Base-by-base conservation (phyloP, 2,329 filamentous ascomycete species). In the Fusarium nelsonii region DNA sequence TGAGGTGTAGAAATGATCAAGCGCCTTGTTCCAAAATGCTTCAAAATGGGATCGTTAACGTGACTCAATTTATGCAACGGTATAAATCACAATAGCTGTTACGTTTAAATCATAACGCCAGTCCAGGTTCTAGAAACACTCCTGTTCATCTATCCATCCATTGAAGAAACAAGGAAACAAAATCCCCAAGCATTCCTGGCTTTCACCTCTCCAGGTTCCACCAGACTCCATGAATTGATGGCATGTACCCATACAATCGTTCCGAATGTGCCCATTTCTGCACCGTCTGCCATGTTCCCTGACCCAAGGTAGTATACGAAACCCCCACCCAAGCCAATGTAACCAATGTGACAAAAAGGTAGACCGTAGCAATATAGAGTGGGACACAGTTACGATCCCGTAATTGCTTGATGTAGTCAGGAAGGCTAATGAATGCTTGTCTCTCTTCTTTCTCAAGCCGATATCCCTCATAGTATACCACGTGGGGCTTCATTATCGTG, bases 381-480 rank as follows among this genome's bases (percentile, higher is more conserved):
- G 73, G 72, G 6, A 43, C 41, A 6, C 52, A 53, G n/a, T 58
- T 65, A 8, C 40, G 49, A 36, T 65, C 55, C 18, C 63, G 63
- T 15, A 75, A 51, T 14, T 44, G 57, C 34, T 53, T 48, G 32
- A 75, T 66, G 41, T 77, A 68, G 11, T 70, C 58, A 3, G 63
- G n/a, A 9, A 77, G 51, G 18, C 62, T 68, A 4, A 69, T 43
- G 20, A 72, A 69, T 9, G 33, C 44, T 16, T 54, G 51, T 4
- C 51, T 30, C 44, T 79, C 76, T 5, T 74, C 73, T 4, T 28
- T 30, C 16, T 74, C 69, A 11, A 70, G 23, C 7, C 58, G 20
- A 3, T 67, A 56, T 11, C 78, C 78, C 12, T 70, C 51, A 20
- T 79, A 79, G 51, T 74, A 79, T 14, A 76, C 69, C 14, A 74